Evolutionary conservation across 177 flowering plant species (phyloP).

Genomic region (Vitis hybrid): DNA sequence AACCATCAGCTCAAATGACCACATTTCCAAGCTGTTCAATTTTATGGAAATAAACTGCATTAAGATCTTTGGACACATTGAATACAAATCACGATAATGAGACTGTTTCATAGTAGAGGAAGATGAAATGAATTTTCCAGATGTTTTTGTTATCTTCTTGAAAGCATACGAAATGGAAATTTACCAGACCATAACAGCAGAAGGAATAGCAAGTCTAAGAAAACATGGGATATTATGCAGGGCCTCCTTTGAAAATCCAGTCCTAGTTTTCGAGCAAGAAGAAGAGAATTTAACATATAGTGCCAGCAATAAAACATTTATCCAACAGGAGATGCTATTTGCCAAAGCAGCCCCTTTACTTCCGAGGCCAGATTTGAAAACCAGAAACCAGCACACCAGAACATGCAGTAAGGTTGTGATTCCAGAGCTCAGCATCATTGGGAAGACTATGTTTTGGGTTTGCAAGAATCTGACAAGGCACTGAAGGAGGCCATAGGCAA

Average conservation of each 20-base stretch:
- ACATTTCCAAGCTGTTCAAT: constrained; percentile 57
- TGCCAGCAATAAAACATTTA: constrained; percentile 42
- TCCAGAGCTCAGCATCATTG: constrained; percentile 60
- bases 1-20: constrained; percentile 75
- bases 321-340: constrained; percentile 53
- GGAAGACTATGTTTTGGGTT: constrained; percentile 54
- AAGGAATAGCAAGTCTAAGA: constrained; percentile 57
- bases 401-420: constrained; percentile 43
- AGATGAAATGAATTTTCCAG: too few relatives aligned
- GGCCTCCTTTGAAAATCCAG: constrained; percentile 51
- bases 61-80: neutral
- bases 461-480: constrained; percentile 51
- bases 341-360: constrained; percentile 67
- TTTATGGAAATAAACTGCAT: neutral
- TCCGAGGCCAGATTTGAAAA: constrained; percentile 51
- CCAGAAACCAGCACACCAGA: constrained; percentile 49
- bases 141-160: too few relatives aligned
- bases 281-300: constrained; percentile 50
- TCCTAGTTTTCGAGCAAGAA: constrained; percentile 51
- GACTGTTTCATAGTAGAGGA: too few relatives aligned
- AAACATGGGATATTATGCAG: constrained; percentile 31
- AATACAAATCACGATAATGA: neutral
- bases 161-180: neutral
- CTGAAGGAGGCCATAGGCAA: constrained; percentile 51
- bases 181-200: constrained; percentile 72